Conservation (phyloP, 441 rosid species). For the Gossypium schwendimanii region DNA sequence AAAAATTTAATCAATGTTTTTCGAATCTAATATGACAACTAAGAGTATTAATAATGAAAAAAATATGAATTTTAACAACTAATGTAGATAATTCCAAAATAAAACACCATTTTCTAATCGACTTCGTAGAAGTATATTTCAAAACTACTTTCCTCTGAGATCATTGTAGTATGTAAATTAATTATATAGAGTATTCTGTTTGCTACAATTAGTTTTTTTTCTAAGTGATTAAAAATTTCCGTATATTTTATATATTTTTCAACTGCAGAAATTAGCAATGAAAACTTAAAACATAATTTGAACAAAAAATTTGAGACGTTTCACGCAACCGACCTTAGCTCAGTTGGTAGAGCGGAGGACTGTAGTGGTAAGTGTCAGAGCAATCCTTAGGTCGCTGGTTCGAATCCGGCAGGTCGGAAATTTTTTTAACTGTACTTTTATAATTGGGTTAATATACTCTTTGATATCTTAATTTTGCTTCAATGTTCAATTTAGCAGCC, state of each 20-base stretch:
- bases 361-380: neutral
- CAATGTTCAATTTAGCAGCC: too few species aligned
- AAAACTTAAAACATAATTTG: too few species aligned
- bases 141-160: neutral
- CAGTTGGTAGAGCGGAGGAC: neutral
- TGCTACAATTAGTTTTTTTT: neutral
- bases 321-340: neutral
- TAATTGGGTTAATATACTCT: neutral
- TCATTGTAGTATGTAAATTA: neutral
- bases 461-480: neutral
- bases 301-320: too few species aligned
- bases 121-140: neutral
- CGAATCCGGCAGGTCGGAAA: neutral
- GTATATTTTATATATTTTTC: neutral
- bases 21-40: too few species aligned
- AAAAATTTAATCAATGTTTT: too few species aligned
- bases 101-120: neutral
- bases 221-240: neutral
- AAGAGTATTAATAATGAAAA: too few species aligned
- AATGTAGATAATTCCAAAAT: neutral
- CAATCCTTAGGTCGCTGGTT: slow-evolving; percentile 8
- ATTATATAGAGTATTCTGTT: too few species aligned
- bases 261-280: neutral
- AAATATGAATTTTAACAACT: neutral
- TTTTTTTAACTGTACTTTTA: neutral